Evolutionary conservation across 1,284 basidiomycete genomes (phyloP).

Genomic region (Cryptococcus floricola): DNA sequence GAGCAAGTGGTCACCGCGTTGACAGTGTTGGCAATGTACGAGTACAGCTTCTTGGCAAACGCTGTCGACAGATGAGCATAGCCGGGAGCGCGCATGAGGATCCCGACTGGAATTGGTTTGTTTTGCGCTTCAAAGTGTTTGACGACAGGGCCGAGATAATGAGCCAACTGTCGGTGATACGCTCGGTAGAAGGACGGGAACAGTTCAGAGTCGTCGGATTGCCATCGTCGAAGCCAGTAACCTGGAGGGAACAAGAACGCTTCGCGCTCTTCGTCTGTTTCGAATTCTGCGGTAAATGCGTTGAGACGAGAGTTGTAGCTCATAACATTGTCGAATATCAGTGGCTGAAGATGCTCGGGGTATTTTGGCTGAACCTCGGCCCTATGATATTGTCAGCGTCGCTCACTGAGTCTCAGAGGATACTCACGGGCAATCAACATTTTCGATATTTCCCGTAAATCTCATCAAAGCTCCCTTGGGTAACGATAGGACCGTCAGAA

Average conservation of each 20-base stretch:
- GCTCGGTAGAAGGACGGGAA: slow-evolving; percentile 56
- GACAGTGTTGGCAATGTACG: slow-evolving; percentile 51
- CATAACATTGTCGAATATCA: slow-evolving; percentile 45
- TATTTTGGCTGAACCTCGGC: slow-evolving; percentile 27
- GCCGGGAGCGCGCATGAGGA: slow-evolving; percentile 51
- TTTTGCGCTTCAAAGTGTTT: slow-evolving; percentile 37
- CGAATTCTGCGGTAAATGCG: slow-evolving; percentile 31
- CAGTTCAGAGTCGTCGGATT: slow-evolving; percentile 54
- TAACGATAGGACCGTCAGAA: slow-evolving; percentile 51
- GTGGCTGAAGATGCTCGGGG: slow-evolving; percentile 39
- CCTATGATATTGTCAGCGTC: neutral
- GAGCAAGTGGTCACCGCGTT: slow-evolving; percentile 51
- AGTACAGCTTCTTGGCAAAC: slow-evolving; percentile 50
- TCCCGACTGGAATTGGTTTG: slow-evolving; percentile 37
- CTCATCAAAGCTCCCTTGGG: slow-evolving; percentile 50
- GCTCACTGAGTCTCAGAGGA: neutral
- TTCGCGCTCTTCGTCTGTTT: slow-evolving; percentile 40
- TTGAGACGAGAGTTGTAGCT: slow-evolving; percentile 43
- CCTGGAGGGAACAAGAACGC: slow-evolving; percentile 50
- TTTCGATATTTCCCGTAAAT: slow-evolving; percentile 36
- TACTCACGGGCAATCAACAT: slow-evolving; percentile 19
- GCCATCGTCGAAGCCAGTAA: slow-evolving; percentile 51
- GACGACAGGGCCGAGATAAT: slow-evolving; percentile 46
- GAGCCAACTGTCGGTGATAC: slow-evolving; percentile 53
- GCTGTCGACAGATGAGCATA: slow-evolving; percentile 51